phyloP scores from a whole-genome alignment of 805 yeast genomes.

The Diddensiella santjacobensis region DNA sequence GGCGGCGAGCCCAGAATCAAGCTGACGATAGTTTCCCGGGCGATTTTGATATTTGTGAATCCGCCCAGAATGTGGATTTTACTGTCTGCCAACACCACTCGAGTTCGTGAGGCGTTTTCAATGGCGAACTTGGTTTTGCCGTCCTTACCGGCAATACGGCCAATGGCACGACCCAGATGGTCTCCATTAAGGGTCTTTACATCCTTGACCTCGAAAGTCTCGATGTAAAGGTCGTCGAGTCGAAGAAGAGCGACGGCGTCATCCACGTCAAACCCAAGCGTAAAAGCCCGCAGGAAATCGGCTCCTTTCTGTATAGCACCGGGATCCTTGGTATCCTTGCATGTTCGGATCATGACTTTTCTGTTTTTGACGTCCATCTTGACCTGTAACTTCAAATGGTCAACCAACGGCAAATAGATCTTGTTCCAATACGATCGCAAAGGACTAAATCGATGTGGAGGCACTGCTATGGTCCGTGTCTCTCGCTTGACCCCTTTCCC shows the following conservation, averaged over 20 bases:
- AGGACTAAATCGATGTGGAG: slow-evolving; percentile 97
- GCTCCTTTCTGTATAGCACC: slow-evolving; percentile 98
- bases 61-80: slow-evolving; percentile 97
- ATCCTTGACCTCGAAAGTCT: slow-evolving; percentile 94
- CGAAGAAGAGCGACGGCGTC: slow-evolving; percentile 94
- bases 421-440: slow-evolving; percentile 87
- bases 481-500: slow-evolving; percentile 72
- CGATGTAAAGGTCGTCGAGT: slow-evolving; percentile 93
- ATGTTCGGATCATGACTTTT: slow-evolving; percentile 76
- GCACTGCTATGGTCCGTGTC: slow-evolving; percentile 84
- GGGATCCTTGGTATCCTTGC: slow-evolving; percentile 77
- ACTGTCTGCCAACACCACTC: slow-evolving; percentile 95
- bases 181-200: slow-evolving; percentile 94
- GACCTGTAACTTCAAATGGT: slow-evolving; percentile 90
- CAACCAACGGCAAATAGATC: slow-evolving; percentile 92
- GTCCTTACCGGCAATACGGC: slow-evolving; percentile 99
- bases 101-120: slow-evolving; percentile 96
- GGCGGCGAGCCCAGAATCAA: slow-evolving; percentile 97
- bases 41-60: slow-evolving; percentile 94
- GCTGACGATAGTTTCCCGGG: slow-evolving; percentile 95
- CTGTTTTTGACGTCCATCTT: slow-evolving; percentile 85
- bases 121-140: slow-evolving; percentile 98
- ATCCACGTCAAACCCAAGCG: slow-evolving; percentile 93
- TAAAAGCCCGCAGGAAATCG: slow-evolving; percentile 92
- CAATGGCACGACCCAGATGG: slow-evolving; percentile 97